phyloP scores from a whole-genome alignment of 768 basidiomycete species.

The Boletus fagicola region DNA sequence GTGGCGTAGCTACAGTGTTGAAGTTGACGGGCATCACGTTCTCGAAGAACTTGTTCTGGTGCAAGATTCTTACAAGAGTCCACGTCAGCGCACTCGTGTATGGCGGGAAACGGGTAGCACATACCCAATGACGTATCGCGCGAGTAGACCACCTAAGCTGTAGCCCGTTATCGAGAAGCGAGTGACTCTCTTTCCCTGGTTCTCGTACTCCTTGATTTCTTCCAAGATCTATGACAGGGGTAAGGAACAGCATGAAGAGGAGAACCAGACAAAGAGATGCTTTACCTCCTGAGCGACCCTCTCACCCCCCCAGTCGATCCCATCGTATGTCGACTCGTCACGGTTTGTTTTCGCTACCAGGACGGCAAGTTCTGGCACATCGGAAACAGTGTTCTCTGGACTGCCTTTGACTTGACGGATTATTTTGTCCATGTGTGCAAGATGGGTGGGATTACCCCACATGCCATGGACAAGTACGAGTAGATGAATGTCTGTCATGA shows the following conservation, averaged over 20 bases:
- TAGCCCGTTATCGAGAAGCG: slow-evolving; percentile 79
- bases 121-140: slow-evolving; percentile 74
- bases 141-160: slow-evolving; percentile 76
- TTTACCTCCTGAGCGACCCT: slow-evolving; percentile 75
- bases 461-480: slow-evolving; percentile 59
- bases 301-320: slow-evolving; percentile 82
- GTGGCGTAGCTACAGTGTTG: slow-evolving; percentile 80
- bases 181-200: slow-evolving; percentile 55
- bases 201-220: slow-evolving; percentile 51
- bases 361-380: slow-evolving; percentile 51
- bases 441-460: slow-evolving; percentile 76
- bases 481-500: slow-evolving; percentile 37
- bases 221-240: slow-evolving; percentile 47
- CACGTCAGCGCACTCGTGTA: slow-evolving; percentile 5
- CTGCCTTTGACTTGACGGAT: slow-evolving; percentile 43
- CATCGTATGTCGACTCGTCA: slow-evolving; percentile 73
- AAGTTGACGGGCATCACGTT: slow-evolving; percentile 74
- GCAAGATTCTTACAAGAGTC: slow-evolving; percentile 47
- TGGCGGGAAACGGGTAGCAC: slow-evolving; percentile 11
- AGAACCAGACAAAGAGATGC: background rate
- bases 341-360: slow-evolving; percentile 65
- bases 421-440: slow-evolving; percentile 56
- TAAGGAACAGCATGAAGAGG: slow-evolving; percentile 4
- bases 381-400: slow-evolving; percentile 24
- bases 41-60: slow-evolving; percentile 70